These are phyloP conservation scores for Fomitopsis schrenkii DNA, from an alignment of 1,284 basidiomycete genomes.

Conservation along the genomic window DNA sequence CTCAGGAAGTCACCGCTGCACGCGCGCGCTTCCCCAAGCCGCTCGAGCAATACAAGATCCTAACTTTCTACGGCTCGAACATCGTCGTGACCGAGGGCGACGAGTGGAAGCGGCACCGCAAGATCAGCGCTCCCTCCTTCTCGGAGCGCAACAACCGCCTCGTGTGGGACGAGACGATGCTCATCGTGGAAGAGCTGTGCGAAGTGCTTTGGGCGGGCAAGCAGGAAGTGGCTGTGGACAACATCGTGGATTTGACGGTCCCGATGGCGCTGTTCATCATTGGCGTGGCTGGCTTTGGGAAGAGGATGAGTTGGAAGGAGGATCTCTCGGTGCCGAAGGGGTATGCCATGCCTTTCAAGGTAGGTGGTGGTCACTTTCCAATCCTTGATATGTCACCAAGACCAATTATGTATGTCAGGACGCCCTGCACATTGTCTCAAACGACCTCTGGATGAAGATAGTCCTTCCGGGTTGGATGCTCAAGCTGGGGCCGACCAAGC, in stretches of 20 bases:
- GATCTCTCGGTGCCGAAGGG: slow-evolving; percentile 37
- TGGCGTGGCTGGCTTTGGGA: slow-evolving; percentile 55
- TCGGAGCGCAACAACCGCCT: slow-evolving; percentile 48
- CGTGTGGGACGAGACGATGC: slow-evolving; percentile 52
- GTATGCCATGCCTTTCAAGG: slow-evolving; percentile 53
- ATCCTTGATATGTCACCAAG: background rate
- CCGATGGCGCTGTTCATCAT: slow-evolving; percentile 58
- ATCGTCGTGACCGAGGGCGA: slow-evolving; percentile 57
- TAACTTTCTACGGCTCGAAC: slow-evolving; percentile 43
- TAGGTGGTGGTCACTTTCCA: slow-evolving; percentile 1
- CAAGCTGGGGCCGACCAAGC: slow-evolving; percentile 31
- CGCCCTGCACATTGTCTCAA: slow-evolving; percentile 44
- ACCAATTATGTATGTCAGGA: slow-evolving; percentile 16
- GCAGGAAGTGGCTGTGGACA: slow-evolving; percentile 27
- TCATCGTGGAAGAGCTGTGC: slow-evolving; percentile 33
- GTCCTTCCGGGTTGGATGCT: slow-evolving; percentile 43
- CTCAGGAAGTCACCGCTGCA: slow-evolving; percentile 18
- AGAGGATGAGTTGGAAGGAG: slow-evolving; percentile 46
- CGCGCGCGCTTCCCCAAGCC: slow-evolving; percentile 32
- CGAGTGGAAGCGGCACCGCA: slow-evolving; percentile 58
- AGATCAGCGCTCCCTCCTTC: slow-evolving; percentile 39
- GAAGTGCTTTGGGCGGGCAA: slow-evolving; percentile 31
- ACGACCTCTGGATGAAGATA: slow-evolving; percentile 38
- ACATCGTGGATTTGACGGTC: slow-evolving; percentile 38
- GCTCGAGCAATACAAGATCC: slow-evolving; percentile 25